Conservation (phyloP, 2,329 filamentous ascomycete genomes). For the Ascochyta fabae region DNA sequence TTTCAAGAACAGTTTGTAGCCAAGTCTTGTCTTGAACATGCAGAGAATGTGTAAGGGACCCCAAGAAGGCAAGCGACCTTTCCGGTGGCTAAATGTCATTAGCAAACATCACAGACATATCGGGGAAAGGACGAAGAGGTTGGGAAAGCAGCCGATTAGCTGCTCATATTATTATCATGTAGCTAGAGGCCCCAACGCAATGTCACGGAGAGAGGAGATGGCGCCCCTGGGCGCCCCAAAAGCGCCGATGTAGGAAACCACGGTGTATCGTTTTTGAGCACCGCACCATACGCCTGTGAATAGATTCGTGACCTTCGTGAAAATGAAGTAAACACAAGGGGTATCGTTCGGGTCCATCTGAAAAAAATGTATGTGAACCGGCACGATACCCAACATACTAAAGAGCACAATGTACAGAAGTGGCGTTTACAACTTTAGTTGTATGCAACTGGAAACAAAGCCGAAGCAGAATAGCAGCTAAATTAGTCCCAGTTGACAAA, state of each 20-base stretch:
- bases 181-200: constrained; percentile 13
- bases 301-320: constrained; percentile 14
- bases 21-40: no score
- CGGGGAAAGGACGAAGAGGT: neutral
- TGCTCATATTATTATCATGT: constrained; percentile 28
- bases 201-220: constrained; percentile 15
- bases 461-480: neutral
- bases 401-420: constrained; percentile 3
- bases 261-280: constrained; percentile 9
- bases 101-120: neutral
- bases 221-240: constrained; percentile 19
- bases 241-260: constrained; percentile 18
- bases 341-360: constrained; percentile 10
- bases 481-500: constrained; percentile 36
- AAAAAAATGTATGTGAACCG: constrained; percentile 13
- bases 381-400: constrained; percentile 9
- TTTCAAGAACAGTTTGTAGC: neutral
- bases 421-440: neutral
- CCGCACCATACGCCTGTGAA: constrained; percentile 11
- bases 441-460: neutral
- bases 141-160: neutral
- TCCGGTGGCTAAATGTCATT: neutral
- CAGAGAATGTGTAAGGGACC: no score
- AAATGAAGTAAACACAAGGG: constrained; percentile 2
- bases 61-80: no score